Base-by-base conservation (phyloP, 352 stramenopile species). In the Phytophthora litchii region DNA sequence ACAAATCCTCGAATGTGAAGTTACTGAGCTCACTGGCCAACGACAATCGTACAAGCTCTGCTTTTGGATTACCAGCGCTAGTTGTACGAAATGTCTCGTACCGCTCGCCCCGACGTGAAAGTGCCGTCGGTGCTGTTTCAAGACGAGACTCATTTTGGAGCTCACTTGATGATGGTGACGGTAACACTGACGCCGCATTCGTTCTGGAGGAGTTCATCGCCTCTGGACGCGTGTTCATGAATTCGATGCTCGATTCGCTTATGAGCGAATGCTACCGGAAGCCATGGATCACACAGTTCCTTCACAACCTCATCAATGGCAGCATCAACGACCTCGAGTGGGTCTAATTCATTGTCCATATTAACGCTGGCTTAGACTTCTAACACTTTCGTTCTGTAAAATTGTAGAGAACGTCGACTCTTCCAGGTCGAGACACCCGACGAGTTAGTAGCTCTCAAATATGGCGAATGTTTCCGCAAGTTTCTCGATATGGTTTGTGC, bases 221-320 rank as follows among this genome's bases (percentile, higher is more conserved):
- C 10, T 88, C 84, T 3, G 83, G 83, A 9, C 78, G 81, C 9
- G 81, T 93, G 37, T 91, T 84, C 51, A 78, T 90, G 74, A 83
- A 86, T 54, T 85, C 72, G 17, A 83, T 89, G 51, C 47, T 93
- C 17, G 80, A 93, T 21, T 76, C 71, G 27, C 75, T 93, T 4
- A 72, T 93, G 67, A 93, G 81, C 42, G 83, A 93, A 52, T 88
- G 81, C 46, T 93, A 93, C 25, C 74, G 80, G 23, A 91, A 89
- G 25, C 78, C 80, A 14, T 89, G 78, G 72, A 84, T 91, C 72
- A 82, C 72, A 1, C 74, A 81, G 55, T 86, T 91, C 25, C 48
- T 93, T 4, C 70, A 88, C 32, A 25, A 88, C 3, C 65, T 93
- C 21, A 72, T 91, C 41, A 84, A 86, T 57, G 83, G 80, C 44